Conservation (phyloP, 345 rosid genomes). For the Brassica cretica region DNA sequence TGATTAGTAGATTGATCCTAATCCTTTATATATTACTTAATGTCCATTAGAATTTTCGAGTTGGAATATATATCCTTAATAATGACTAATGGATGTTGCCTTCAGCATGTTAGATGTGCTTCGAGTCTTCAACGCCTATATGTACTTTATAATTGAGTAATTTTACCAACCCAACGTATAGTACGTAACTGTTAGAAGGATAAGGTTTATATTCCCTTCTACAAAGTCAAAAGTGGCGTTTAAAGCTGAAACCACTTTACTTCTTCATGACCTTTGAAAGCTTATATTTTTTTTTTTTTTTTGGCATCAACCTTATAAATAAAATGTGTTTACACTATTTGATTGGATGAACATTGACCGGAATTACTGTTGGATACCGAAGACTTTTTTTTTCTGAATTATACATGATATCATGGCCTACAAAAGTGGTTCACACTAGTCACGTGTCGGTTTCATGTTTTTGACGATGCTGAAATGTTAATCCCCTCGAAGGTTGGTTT, state of each 20-base stretch:
- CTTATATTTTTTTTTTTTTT: not conserved
- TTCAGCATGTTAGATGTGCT: not conserved
- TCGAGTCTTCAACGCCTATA: not conserved
- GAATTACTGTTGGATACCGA: not conserved
- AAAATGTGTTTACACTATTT: constrained; percentile 17
- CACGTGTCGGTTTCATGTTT: too few relatives aligned
- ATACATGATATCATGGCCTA: too few relatives aligned
- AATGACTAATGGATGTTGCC: not conserved
- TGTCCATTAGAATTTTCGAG: too few relatives aligned
- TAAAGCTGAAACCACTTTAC: constrained; percentile 9
- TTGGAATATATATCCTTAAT: too few relatives aligned
- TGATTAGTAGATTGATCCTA: too few relatives aligned
- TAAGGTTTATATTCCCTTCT: constrained; percentile 20
- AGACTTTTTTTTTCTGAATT: not conserved
- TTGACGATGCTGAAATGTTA: too few relatives aligned
- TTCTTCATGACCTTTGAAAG: constrained; percentile 15
- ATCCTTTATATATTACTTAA: too few relatives aligned
- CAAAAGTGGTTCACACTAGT: too few relatives aligned
- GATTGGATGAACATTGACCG: constrained; percentile 3
- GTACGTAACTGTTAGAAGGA: constrained; percentile 10
- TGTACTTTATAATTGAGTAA: constrained; percentile 1
- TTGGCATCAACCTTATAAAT: not conserved
- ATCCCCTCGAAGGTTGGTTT: not conserved
- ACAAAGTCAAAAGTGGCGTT: constrained; percentile 29
- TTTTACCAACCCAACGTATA: constrained; percentile 26